Evolutionary conservation across 768 basidiomycete genomes (phyloP).

Genomic region (Brasilioporus rufonigricans): DNA sequence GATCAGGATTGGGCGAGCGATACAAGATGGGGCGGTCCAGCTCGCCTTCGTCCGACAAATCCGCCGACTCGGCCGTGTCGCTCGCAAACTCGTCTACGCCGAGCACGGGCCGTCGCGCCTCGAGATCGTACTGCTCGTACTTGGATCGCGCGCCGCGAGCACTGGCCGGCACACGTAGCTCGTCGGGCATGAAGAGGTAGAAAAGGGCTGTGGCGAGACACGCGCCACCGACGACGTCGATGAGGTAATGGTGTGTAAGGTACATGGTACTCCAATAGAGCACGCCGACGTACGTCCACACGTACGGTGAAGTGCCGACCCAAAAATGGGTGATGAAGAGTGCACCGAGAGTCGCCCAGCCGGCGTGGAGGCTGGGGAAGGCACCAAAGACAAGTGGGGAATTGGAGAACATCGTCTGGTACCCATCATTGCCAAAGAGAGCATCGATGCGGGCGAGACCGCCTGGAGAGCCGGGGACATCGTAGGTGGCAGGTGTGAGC

Average conservation of each 20-base stretch:
- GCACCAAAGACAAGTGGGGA: constrained; percentile 96
- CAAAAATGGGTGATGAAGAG: constrained; percentile 96
- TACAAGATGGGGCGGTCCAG: constrained; percentile 47
- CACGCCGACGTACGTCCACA: constrained; percentile 80
- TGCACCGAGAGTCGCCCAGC: constrained; percentile 86
- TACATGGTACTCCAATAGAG: constrained; percentile 99
- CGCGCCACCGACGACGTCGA: constrained; percentile 93
- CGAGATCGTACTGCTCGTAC: constrained; percentile 77
- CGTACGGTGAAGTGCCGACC: constrained; percentile 61
- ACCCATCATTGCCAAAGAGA: constrained; percentile 72
- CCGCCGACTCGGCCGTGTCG: constrained; percentile 44
- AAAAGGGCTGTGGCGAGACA: constrained; percentile 87
- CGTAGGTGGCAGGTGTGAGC: constrained; percentile 91
- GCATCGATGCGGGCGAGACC: constrained; percentile 91
- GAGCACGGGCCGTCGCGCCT: constrained; percentile 41
- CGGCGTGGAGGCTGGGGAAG: constrained; percentile 92
- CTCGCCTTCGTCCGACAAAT: constrained; percentile 3
- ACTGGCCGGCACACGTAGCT: constrained; percentile 57
- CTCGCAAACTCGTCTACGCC: constrained; percentile 33
- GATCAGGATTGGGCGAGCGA: constrained; percentile 54
- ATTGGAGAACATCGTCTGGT: constrained; percentile 77
- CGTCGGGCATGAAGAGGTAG: constrained; percentile 84
- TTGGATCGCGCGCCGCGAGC: constrained; percentile 44
- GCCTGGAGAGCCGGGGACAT: constrained; percentile 88
- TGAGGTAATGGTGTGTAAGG: constrained; percentile 96